Evolutionary conservation across 768 basidiomycete genomes (phyloP), one percentile per base, ranked within the genome.

Genomic region (Macrolepiota albuminosa): DNA sequence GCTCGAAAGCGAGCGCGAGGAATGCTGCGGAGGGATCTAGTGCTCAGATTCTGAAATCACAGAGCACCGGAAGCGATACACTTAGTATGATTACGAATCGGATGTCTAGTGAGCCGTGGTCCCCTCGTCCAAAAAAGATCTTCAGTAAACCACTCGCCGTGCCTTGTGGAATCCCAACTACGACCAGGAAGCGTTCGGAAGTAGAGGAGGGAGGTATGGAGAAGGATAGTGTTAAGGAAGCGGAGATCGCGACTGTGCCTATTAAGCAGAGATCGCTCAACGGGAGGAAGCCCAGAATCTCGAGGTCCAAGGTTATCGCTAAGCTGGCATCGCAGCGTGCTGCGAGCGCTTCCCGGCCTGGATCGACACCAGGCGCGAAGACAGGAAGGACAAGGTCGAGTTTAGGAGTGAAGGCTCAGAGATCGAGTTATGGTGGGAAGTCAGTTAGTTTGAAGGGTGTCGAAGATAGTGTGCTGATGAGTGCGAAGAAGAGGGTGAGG

Each of bases 241-340:
- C 11, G 4, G 50, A 51, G 11, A 36, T 13, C 13, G 10, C 8
- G 9, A 21, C 18, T 18, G 42, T 21, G 26, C 14, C 48, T 43
- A 37, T 10, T 31, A 60, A 64, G 45, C 71, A 71, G 51, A 71
- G 74, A 26, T 72, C 73, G 8, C 55, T 78, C 21, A 70, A 76
- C 31, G 77, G 81, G 9, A 82, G 88, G 58, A 86, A 84, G 68
- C 91, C 91, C 4, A 83, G 89, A 8, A 89, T 93, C 63, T 93
- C 91, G 46, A 83, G 91, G 42, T 89, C 89, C 31, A 87, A 86
- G 61, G 88, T 93, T 43, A 90, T 92, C 48, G 88, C 90, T 0
- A 83, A 80, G 64, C 75, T 92, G 39, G 88, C 86, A 1, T 87
- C 87, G 14, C 87, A 92, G 70, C 84, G 91, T 6, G 83, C 81